These are phyloP conservation scores for Physaria fendleri DNA, from an alignment of 345 rosid species.

Conservation along the genomic window DNA sequence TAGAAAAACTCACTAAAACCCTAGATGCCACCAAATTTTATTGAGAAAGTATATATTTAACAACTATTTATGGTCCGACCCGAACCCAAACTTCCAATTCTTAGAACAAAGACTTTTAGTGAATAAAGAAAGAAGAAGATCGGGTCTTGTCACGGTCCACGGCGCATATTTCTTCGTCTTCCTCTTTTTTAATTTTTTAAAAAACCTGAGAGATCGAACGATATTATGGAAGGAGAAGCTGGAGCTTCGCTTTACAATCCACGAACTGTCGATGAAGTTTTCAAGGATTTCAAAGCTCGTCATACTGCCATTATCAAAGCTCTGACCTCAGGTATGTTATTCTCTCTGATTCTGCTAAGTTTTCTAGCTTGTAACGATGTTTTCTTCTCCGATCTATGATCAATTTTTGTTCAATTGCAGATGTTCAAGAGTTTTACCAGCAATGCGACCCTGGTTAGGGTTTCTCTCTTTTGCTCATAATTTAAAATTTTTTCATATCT, in stretches of 20 bases:
- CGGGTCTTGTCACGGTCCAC: constrained; percentile 21
- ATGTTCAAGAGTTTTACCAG: constrained; percentile 59
- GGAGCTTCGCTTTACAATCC: constrained; percentile 50
- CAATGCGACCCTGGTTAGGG: constrained; percentile 88
- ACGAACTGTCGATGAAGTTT: constrained; percentile 71
- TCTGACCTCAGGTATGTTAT: constrained; percentile 45
- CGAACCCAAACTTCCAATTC: background rate
- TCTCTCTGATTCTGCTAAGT: background rate
- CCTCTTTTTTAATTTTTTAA: background rate
- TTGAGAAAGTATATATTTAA: too few relatives aligned
- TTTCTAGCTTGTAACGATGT: background rate
- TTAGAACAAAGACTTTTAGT: constrained; percentile 6
- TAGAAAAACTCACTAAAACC: too few relatives aligned
- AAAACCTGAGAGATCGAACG: background rate
- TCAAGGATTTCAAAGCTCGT: constrained; percentile 72
- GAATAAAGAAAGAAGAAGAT: constrained; percentile 2
- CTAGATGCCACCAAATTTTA: too few relatives aligned
- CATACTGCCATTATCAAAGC: constrained; percentile 73
- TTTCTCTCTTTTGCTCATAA: constrained; percentile 10
- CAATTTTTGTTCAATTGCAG: constrained; percentile 33
- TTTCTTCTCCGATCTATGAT: constrained; percentile 15
- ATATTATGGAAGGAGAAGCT: constrained; percentile 44
- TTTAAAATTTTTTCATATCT: background rate
- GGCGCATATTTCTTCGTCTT: background rate
- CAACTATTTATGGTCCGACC: background rate